Conservation (phyloP, 1,139 yeast genomes). For the Pichia sp. region DNA sequence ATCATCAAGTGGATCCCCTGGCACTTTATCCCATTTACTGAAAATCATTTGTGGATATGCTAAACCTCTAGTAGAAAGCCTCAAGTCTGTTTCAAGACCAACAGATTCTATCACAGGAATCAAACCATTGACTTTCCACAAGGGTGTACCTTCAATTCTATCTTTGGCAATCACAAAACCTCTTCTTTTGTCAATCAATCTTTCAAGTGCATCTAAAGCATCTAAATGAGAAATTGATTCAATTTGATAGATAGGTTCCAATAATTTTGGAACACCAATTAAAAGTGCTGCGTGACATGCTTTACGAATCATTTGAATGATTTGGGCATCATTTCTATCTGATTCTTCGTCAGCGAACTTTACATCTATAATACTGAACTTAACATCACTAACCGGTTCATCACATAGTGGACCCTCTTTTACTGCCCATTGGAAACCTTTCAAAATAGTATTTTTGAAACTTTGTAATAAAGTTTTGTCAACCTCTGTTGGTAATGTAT, state of each 20-base stretch:
- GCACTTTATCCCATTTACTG: slow-evolving; percentile 69
- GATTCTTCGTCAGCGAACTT: slow-evolving; percentile 42
- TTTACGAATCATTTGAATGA: slow-evolving; percentile 74
- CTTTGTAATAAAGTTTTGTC: slow-evolving; percentile 46
- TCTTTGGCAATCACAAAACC: slow-evolving; percentile 43
- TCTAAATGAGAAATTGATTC: slow-evolving; percentile 39
- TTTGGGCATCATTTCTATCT: slow-evolving; percentile 60
- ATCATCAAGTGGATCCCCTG: slow-evolving; percentile 85
- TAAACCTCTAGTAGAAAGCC: slow-evolving; percentile 71
- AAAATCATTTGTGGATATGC: slow-evolving; percentile 66
- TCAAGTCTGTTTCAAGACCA: slow-evolving; percentile 81
- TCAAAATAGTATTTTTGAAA: slow-evolving; percentile 49
- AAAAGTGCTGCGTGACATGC: slow-evolving; percentile 82
- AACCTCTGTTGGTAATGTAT: slow-evolving; percentile 67
- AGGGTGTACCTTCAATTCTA: slow-evolving; percentile 71
- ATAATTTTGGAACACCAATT: slow-evolving; percentile 68
- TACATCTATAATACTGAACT: slow-evolving; percentile 65
- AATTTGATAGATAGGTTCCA: slow-evolving; percentile 79
- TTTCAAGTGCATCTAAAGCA: slow-evolving; percentile 45
- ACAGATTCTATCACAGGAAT: slow-evolving; percentile 87
- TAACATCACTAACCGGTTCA: slow-evolving; percentile 68
- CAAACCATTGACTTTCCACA: slow-evolving; percentile 54
- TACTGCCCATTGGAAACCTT: slow-evolving; percentile 81
- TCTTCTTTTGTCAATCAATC: slow-evolving; percentile 44
- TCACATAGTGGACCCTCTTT: slow-evolving; percentile 89